Evolutionary conservation across 768 basidiomycete species (phyloP), one percentile per base, ranked within the genome.

Genomic region (Tulasnella sp.): DNA sequence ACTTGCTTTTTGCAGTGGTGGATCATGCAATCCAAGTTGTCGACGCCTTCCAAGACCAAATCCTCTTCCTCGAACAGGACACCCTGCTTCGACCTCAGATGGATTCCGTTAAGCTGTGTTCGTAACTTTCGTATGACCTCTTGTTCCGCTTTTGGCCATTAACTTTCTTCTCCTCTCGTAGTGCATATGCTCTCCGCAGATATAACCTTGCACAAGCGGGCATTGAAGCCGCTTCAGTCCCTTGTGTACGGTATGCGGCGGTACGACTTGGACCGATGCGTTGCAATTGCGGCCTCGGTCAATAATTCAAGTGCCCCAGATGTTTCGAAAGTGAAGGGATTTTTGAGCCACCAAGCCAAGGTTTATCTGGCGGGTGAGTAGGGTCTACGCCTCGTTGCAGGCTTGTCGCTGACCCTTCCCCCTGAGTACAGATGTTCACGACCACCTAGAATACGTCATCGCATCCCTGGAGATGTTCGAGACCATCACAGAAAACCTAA

Each of bases 161-260:
- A 40, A 79, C 0, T 21, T 27, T 12, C 36, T n/a, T 72, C 62
- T n/a, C 73, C 7, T 56, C 27, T 48, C 36, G 19, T 80, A 92
- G 92, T 94, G 62, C 93, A 94, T 82, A 92, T 94, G 77, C 87
- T 94, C 27, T 91, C 91, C 68, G 92, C 92, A 21, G 92, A 94
- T 82, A 87, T 94, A 8, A 91, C 90, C 77, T 85, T 93, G 71
- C 91, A 92, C 83, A 93, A 92, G 83, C 89, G 92, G 24, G 92
- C 92, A 3, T 87, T 94, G 21, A 91, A 91, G 56, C 93, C 93
- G 0, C 89, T 94, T 82, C 92, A 89, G 82, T 89, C 90, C 0
- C 86, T 94, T 80, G 86, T 94, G 27, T 92, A 91, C 81, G 91
- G 92, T 14, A 84, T 94, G 46, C 86, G 92, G 42, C 86, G 90